Conservation (phyloP, 768 basidiomycete genomes). For the Scleroderma bovista region DNA sequence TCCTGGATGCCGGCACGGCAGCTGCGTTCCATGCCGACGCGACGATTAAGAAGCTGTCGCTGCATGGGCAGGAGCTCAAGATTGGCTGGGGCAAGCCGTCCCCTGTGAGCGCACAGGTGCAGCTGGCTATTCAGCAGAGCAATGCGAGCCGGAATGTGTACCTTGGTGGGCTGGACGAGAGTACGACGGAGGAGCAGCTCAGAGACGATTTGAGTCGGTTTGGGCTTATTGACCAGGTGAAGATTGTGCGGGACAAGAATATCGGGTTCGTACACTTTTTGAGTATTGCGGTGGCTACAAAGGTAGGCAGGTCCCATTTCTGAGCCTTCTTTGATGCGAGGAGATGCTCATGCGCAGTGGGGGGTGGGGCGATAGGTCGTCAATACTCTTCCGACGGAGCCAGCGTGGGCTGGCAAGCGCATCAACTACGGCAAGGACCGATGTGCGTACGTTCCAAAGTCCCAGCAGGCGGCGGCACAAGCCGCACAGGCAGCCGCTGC, state of each 20-base stretch:
- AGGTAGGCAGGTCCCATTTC: slow-evolving; percentile 50
- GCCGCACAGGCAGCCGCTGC: slow-evolving; percentile 85
- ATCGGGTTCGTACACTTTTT: slow-evolving; percentile 99
- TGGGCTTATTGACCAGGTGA: slow-evolving; percentile 97
- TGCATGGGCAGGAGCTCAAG: slow-evolving; percentile 95
- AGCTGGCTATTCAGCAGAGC: slow-evolving; percentile 83
- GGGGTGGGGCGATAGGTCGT: no score
- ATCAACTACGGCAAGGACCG: slow-evolving; percentile 99
- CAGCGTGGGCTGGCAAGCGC: slow-evolving; percentile 91
- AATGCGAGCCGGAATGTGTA: slow-evolving; percentile 97
- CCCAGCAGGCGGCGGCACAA: slow-evolving; percentile 83
- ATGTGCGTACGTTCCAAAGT: slow-evolving; percentile 96
- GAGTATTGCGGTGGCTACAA: slow-evolving; percentile 90
- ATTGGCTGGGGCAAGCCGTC: slow-evolving; percentile 98
- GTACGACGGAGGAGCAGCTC: slow-evolving; percentile 85
- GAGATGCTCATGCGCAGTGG: neutral
- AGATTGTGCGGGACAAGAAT: slow-evolving; percentile 98
- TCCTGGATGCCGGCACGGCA: slow-evolving; percentile 89
- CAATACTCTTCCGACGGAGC: slow-evolving; percentile 85
- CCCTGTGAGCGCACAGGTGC: slow-evolving; percentile 80
- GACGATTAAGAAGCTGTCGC: slow-evolving; percentile 84
- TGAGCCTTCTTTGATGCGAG: slow-evolving; percentile 7
- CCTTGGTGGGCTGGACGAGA: slow-evolving; percentile 88
- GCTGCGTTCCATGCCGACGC: slow-evolving; percentile 98
- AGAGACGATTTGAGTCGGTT: slow-evolving; percentile 89